phyloP scores from a whole-genome alignment of 495 filamentous ascomycete genomes.

The Podospora pseudoanserina region DNA sequence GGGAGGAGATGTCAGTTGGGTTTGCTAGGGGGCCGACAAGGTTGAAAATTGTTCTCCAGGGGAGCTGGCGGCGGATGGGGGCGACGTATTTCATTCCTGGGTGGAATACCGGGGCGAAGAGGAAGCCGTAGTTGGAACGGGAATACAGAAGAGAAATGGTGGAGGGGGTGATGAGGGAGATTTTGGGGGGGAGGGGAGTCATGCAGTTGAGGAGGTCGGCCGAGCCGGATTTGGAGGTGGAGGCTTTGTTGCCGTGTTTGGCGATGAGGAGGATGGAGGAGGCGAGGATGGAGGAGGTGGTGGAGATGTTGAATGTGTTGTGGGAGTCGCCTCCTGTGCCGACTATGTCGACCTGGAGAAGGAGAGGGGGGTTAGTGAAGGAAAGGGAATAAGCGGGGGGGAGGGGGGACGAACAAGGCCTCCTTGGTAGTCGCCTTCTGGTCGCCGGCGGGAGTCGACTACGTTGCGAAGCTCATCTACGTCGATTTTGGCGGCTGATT shows the following conservation, averaged over 20 bases:
- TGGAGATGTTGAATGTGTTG: constrained; percentile 96
- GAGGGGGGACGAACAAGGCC: constrained; percentile 53
- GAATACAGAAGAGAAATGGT: constrained; percentile 69
- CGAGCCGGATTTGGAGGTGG: constrained; percentile 91
- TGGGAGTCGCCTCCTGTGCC: constrained; percentile 96
- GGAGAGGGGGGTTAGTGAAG: constrained; percentile 7
- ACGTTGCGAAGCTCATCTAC: constrained; percentile 32
- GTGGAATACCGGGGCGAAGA: constrained; percentile 96
- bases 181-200: constrained; percentile 63
- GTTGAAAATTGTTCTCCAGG: constrained; percentile 95
- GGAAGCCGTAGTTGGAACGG: constrained; percentile 83
- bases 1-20: constrained; percentile 58
- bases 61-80: constrained; percentile 74
- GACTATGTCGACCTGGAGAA: constrained; percentile 82
- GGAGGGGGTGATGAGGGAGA: constrained; percentile 64
- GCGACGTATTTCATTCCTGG: constrained; percentile 86
- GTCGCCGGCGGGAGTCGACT: constrained; percentile 52
- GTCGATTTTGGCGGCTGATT: constrained; percentile 51
- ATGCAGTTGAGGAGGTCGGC: constrained; percentile 83
- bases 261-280: constrained; percentile 76
- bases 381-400: neutral
- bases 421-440: constrained; percentile 66
- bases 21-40: constrained; percentile 89
- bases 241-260: constrained; percentile 96
- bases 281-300: constrained; percentile 87